Evolutionary conservation across 1,284 basidiomycete genomes (phyloP).

Genomic region (Ustilago shanxiensis): DNA sequence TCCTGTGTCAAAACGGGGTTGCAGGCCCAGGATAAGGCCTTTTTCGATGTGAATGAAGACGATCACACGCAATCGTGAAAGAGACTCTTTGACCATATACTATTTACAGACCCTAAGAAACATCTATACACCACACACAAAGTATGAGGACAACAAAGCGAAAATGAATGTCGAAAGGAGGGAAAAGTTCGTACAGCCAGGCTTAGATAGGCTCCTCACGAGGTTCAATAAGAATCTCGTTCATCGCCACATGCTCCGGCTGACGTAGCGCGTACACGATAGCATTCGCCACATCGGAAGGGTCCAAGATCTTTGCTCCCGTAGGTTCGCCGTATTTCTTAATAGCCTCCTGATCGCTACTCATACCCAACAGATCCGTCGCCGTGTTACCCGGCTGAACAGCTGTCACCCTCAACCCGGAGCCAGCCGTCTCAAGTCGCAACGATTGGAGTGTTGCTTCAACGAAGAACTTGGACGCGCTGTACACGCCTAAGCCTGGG

Average conservation of each 20-base stretch:
- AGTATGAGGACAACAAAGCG: background rate
- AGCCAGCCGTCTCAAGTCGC: slow-evolving; percentile 65
- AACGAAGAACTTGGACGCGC: slow-evolving; percentile 68
- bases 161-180: background rate
- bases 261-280: slow-evolving; percentile 66
- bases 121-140: background rate
- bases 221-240: slow-evolving; percentile 64
- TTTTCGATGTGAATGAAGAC: too few species aligned
- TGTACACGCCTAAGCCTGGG: slow-evolving; percentile 67
- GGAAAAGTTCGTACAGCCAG: background rate
- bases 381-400: slow-evolving; percentile 67
- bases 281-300: slow-evolving; percentile 62
- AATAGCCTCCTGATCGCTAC: slow-evolving; percentile 64
- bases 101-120: slow-evolving; percentile 6
- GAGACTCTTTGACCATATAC: slow-evolving; percentile 7
- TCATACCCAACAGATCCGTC: slow-evolving; percentile 67
- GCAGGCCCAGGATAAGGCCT: too few species aligned
- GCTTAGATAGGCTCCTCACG: slow-evolving; percentile 57
- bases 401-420: slow-evolving; percentile 61
- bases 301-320: slow-evolving; percentile 66
- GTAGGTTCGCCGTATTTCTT: slow-evolving; percentile 66
- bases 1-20: too few species aligned
- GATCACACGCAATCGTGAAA: too few species aligned
- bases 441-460: slow-evolving; percentile 67
- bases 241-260: slow-evolving; percentile 66